A percentile compares a stretch with the other conserved stretches of the same genome.
These are phyloP conservation scores for Colletotrichum paranaense DNA, from an alignment of 2,329 filamentous ascomycete species.

Conservation along the genomic window DNA sequence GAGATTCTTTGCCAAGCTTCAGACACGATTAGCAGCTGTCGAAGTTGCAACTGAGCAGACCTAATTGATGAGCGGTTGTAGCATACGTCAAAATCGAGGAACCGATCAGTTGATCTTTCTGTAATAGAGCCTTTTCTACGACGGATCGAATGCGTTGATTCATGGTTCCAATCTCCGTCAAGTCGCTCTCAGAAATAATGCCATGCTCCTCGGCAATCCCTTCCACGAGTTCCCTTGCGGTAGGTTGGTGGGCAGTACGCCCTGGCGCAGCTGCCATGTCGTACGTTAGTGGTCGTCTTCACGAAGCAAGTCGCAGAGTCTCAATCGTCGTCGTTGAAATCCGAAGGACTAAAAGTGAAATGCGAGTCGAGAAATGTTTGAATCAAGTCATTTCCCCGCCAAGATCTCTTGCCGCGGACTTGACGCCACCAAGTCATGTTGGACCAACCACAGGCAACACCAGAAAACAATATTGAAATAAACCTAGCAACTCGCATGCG, in stretches of 20 bases:
- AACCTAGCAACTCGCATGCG: background rate
- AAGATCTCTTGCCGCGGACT: background rate
- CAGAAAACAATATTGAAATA: background rate
- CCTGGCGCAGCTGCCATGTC: background rate
- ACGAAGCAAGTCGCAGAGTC: too few species aligned
- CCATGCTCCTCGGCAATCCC: background rate
- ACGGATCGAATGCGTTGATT: background rate
- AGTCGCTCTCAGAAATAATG: background rate
- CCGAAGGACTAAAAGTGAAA: background rate
- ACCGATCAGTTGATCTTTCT: background rate
- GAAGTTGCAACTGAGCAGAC: background rate
- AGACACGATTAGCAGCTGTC: background rate
- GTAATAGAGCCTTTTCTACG: background rate
- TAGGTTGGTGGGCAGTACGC: background rate
- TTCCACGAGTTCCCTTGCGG: background rate
- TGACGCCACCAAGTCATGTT: background rate
- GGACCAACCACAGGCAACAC: background rate
- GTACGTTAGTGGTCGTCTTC: too few species aligned
- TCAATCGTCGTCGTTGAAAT: background rate
- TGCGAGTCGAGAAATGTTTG: background rate
- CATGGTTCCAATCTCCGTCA: background rate
- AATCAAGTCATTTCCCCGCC: background rate
- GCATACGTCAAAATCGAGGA: background rate
- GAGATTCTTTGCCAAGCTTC: conserved; percentile 54
- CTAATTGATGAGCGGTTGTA: background rate